phyloP scores from a whole-genome alignment of 805 yeast species.

The Komagataella kurtzmanii region DNA sequence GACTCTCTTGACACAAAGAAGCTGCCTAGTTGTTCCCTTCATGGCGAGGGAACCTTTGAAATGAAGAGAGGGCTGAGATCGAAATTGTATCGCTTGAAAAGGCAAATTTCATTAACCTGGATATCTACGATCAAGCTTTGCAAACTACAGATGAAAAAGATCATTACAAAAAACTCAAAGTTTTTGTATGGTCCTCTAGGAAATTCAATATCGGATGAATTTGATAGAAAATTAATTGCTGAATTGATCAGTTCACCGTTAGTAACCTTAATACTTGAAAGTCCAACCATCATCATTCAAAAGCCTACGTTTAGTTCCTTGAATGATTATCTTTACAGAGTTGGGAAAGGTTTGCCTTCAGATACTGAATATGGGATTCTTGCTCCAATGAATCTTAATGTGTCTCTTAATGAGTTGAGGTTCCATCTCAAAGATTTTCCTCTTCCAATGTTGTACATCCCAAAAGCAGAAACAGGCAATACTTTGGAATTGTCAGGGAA shows the following conservation, averaged over 20 bases:
- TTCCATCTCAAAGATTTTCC: slow-evolving; percentile 79
- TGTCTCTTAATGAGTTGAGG: slow-evolving; percentile 47
- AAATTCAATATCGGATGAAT: slow-evolving; percentile 19
- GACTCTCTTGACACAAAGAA: not conserved
- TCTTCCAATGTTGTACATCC: slow-evolving; percentile 66
- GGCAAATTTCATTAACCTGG: slow-evolving; percentile 45
- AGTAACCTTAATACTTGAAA: slow-evolving; percentile 30
- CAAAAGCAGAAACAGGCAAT: slow-evolving; percentile 17
- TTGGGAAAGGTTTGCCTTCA: slow-evolving; percentile 76
- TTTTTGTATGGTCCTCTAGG: slow-evolving; percentile 28
- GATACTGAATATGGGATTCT: slow-evolving; percentile 56
- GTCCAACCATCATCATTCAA: slow-evolving; percentile 28
- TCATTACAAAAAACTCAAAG: slow-evolving; percentile 23
- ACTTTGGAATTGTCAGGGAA: slow-evolving; percentile 41
- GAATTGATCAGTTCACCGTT: slow-evolving; percentile 36
- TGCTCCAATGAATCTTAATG: slow-evolving; percentile 48
- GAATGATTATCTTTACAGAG: slow-evolving; percentile 46
- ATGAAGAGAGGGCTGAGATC: slow-evolving; percentile 2
- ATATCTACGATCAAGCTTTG: slow-evolving; percentile 42
- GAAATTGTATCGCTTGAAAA: slow-evolving; percentile 9
- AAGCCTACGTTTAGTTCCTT: slow-evolving; percentile 36
- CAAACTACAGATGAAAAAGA: slow-evolving; percentile 23
- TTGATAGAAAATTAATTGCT: slow-evolving; percentile 32
- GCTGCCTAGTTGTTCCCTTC: not conserved
- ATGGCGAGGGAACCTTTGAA: not conserved